Percentiles rank a stretch among this genome's conserved stretches.
phyloP scores from a whole-genome alignment of 129 eudicot species.

The Chrysanthemum lavandulifolium region DNA sequence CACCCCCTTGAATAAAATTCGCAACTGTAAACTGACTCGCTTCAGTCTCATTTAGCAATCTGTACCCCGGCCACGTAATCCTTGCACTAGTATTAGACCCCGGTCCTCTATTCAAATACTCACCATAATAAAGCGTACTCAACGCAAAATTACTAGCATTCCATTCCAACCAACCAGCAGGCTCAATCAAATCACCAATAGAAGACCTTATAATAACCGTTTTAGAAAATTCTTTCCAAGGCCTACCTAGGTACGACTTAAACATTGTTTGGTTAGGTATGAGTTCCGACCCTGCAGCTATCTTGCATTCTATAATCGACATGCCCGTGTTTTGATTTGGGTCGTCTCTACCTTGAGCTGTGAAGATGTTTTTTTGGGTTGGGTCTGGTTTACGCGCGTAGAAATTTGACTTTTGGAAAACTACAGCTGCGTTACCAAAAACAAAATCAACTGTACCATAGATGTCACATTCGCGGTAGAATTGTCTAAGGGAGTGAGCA shows the following conservation, averaged over 20 bases:
- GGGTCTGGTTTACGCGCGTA: slow-evolving; percentile 62
- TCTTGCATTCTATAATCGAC: slow-evolving; percentile 61
- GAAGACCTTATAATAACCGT: slow-evolving; percentile 46
- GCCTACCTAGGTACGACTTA: slow-evolving; percentile 66
- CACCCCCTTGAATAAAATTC: slow-evolving; percentile 64
- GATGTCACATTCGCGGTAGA: slow-evolving; percentile 73
- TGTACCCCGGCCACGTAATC: slow-evolving; percentile 79
- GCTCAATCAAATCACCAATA: slow-evolving; percentile 50
- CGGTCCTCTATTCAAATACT: slow-evolving; percentile 69
- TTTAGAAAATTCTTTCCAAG: slow-evolving; percentile 67
- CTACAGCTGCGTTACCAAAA: slow-evolving; percentile 86
- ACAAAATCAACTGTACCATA: slow-evolving; percentile 80
- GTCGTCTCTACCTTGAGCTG: slow-evolving; percentile 84
- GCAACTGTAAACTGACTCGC: slow-evolving; percentile 65
- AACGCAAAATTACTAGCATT: slow-evolving; percentile 44
- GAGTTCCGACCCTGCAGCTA: slow-evolving; percentile 72
- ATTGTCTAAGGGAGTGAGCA: slow-evolving; percentile 75
- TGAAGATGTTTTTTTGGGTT: slow-evolving; percentile 68
- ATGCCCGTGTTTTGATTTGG: slow-evolving; percentile 84
- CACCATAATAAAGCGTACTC: slow-evolving; percentile 60
- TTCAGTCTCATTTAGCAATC: slow-evolving; percentile 37
- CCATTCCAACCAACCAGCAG: slow-evolving; percentile 75
- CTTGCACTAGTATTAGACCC: slow-evolving; percentile 70
- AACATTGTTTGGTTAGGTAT: slow-evolving; percentile 47
- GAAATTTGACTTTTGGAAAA: slow-evolving; percentile 64